Conservation (phyloP, 345 rosid genomes). For the Dimocarpus longan region DNA sequence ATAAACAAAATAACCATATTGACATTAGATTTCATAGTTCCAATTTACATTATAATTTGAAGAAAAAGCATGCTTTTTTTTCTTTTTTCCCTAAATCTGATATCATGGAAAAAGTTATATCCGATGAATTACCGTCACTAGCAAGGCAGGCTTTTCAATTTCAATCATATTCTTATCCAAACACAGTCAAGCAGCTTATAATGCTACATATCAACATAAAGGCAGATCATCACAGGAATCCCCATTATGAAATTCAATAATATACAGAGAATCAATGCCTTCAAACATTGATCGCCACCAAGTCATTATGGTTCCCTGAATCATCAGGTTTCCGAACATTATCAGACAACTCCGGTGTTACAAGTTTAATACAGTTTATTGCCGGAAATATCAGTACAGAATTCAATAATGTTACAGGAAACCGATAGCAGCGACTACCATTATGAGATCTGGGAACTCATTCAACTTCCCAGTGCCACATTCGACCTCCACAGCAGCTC, state of each 20-base stretch:
- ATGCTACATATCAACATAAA: conserved; percentile 1
- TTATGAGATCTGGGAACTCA: neutral
- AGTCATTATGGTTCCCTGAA: neutral
- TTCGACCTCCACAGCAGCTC: neutral
- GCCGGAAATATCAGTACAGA: neutral
- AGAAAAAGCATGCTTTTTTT: too few species aligned
- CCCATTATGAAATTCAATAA: neutral
- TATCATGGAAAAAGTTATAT: too few species aligned
- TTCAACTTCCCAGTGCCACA: neutral
- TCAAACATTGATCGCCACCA: neutral
- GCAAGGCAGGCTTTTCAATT: too few species aligned
- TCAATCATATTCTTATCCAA: too few species aligned
- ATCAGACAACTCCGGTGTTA: neutral
- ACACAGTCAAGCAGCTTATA: neutral
- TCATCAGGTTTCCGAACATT: neutral
- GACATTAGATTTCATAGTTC: neutral
- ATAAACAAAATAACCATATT: too few species aligned
- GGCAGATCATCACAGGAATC: neutral
- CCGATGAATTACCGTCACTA: too few species aligned
- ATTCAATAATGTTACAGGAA: neutral
- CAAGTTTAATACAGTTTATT: neutral
- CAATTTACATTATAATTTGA: too few species aligned
- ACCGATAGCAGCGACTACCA: neutral
- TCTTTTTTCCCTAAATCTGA: too few species aligned
- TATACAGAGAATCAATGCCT: conserved; percentile 5